Evolutionary conservation across 2,329 filamentous ascomycete species (phyloP).

Genomic region (Neonectria ditissima): DNA sequence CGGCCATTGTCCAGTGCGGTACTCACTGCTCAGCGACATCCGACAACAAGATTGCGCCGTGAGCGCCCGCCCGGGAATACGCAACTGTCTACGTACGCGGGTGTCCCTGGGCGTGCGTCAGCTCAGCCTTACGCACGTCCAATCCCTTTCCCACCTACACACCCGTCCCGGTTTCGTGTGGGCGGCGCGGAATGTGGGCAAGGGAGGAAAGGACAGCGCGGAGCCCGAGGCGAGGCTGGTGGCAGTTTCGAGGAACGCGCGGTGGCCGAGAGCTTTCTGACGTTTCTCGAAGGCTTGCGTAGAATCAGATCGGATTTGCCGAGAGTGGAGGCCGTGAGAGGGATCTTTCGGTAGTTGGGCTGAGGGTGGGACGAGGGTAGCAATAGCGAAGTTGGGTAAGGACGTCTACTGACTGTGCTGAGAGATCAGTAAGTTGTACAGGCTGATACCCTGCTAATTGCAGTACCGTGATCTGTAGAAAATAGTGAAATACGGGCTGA

Average conservation of each 20-base stretch:
- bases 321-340: background rate
- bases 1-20: background rate
- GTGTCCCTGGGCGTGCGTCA: conserved; percentile 17
- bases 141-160: background rate
- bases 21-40: conserved; percentile 12
- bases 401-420: background rate
- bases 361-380: conserved; percentile 16
- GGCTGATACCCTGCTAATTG: background rate
- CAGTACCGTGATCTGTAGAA: background rate
- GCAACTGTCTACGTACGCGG: conserved; percentile 23
- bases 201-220: too few relatives aligned
- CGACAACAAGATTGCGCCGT: conserved; percentile 10
- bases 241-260: background rate
- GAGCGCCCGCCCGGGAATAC: conserved; percentile 7
- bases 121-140: conserved; percentile 25
- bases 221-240: background rate
- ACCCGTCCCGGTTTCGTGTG: background rate
- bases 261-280: background rate
- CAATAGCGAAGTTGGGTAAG: background rate
- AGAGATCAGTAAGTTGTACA: background rate
- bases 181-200: background rate
- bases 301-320: background rate
- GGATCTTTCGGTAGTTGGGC: background rate
- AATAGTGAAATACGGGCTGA: background rate
- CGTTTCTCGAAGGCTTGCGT: background rate